These are phyloP conservation scores for Nitzschia putrida DNA, from an alignment of 108 stramenopile species.

Conservation along the genomic window DNA sequence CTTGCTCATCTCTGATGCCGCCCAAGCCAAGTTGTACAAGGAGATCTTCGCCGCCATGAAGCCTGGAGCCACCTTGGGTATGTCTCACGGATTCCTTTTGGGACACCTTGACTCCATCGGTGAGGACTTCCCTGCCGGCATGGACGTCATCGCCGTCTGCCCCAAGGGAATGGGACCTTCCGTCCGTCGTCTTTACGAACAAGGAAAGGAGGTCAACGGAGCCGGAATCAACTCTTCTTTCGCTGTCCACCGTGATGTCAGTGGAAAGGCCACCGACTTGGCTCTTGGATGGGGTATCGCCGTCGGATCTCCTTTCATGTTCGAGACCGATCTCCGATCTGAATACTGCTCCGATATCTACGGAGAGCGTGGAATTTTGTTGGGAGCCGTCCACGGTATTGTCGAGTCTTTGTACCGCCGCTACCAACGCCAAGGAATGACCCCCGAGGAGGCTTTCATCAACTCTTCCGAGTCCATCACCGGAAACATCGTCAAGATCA, in stretches of 20 bases:
- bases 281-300: conserved; percentile 97
- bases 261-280: conserved; percentile 93
- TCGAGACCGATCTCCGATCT: conserved; percentile 93
- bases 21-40: conserved; percentile 93
- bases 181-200: conserved; percentile 97
- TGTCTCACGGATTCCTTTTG: conserved; percentile 95
- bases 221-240: conserved; percentile 97
- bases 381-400: conserved; percentile 97
- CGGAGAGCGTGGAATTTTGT: conserved; percentile 95
- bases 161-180: conserved; percentile 99
- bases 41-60: conserved; percentile 97
- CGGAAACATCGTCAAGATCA: conserved; percentile 95
- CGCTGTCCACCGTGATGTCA: conserved; percentile 94
- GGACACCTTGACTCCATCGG: conserved; percentile 95
- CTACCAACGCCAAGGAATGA: conserved; percentile 96
- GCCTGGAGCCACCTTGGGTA: conserved; percentile 94
- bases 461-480: conserved; percentile 95
- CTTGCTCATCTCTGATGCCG: conserved; percentile 95
- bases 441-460: conserved; percentile 92
- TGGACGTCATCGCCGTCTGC: conserved; percentile 97
- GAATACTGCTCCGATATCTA: conserved; percentile 98
- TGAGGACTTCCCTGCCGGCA: conserved; percentile 91
- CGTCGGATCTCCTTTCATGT: conserved; percentile 96
- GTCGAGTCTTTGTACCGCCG: conserved; percentile 96
- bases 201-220: conserved; percentile 97